Base-by-base conservation (phyloP, 2,329 filamentous ascomycete genomes). In the Xylariaceae sp. region DNA sequence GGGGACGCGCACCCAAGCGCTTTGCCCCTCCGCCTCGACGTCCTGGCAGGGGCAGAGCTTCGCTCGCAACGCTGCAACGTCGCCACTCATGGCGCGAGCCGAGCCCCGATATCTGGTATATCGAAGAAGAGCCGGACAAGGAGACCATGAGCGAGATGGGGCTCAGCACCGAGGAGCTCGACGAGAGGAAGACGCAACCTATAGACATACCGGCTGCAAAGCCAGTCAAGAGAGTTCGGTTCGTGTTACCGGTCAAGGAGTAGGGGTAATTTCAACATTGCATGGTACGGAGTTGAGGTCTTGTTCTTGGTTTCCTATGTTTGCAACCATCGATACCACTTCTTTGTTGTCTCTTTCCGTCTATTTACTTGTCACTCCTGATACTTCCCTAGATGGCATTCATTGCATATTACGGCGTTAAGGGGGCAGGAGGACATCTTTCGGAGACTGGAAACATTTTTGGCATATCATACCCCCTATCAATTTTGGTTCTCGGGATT, bases 61-160 rank as follows among this genome's bases (percentile, higher is more conserved):
- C 53, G 14, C 50, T 52, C 52, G 34, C 59, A 56, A 23, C 63
- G 52, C 43, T 65, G 14, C 63, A 67, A 30, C 67, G 70, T 7
- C 66, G 65, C 8, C 65, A 66, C 39, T 65, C 74, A 1, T 78
- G 74, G 74, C 63, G 73, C 26, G 69, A 75, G 58, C 74, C 74
- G 5, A 78, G 74, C 51, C 73, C 73, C 0, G 73, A 77, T 37
- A 74, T 78, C 3, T 78, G 73, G 69, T 71, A 71, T 19, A 78
- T 78, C 40, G 69, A 75, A 57, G 74, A 78, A 55, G 73, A 78
- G 60, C 69, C 70, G 1, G 73, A 76, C 59, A 71, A 73, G 51
- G 71, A 75, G 50, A 55, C 69, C 16, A 57, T 65, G 59, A 68
- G 66, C 46, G 67, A 71, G 52, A 56, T 62, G 53, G 64, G 59